A percentile compares a stretch with the other conserved stretches of the same genome.
phyloP scores from a whole-genome alignment of 1,284 basidiomycete species.

The Polyporus tsugae region DNA sequence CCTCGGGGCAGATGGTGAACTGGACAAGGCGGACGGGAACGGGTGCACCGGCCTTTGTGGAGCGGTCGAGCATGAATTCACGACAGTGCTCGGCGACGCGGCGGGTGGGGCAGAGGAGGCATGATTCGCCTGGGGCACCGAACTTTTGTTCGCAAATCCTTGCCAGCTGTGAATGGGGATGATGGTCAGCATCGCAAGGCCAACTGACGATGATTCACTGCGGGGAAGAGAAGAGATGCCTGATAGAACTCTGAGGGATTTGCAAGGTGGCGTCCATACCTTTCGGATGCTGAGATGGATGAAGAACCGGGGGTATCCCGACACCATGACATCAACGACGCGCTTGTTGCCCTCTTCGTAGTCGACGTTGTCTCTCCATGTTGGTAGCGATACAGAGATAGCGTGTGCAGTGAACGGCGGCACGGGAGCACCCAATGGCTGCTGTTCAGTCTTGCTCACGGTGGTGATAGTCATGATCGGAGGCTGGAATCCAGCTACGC shows the following conservation, averaged over 20 bases:
- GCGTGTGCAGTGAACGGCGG: constrained; percentile 86
- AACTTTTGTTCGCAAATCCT: constrained; percentile 82
- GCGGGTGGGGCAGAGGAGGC: constrained; percentile 82
- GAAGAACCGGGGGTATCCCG: constrained; percentile 98
- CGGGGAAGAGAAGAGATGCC: not conserved
- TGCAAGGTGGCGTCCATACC: constrained; percentile 53
- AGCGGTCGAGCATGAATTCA: constrained; percentile 72
- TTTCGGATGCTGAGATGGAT: constrained; percentile 90
- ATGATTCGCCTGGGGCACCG: constrained; percentile 71
- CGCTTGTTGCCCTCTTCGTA: constrained; percentile 95
- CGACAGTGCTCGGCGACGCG: constrained; percentile 79
- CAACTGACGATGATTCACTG: not conserved
- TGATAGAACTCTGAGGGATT: not conserved
- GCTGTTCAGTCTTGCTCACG: constrained; percentile 20
- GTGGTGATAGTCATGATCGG: constrained; percentile 34
- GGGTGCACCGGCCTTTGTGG: constrained; percentile 49
- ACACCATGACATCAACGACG: constrained; percentile 84
- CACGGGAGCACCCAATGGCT: constrained; percentile 61
- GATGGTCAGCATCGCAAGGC: not conserved
- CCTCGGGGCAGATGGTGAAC: constrained; percentile 75
- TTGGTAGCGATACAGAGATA: constrained; percentile 96
- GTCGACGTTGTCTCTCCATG: constrained; percentile 92
- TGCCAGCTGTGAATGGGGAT: constrained; percentile 67
- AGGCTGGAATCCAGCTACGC: not conserved
- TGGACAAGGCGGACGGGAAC: constrained; percentile 74